Conservation (phyloP, 345 rosid genomes). For the Clarkia xantiana region DNA sequence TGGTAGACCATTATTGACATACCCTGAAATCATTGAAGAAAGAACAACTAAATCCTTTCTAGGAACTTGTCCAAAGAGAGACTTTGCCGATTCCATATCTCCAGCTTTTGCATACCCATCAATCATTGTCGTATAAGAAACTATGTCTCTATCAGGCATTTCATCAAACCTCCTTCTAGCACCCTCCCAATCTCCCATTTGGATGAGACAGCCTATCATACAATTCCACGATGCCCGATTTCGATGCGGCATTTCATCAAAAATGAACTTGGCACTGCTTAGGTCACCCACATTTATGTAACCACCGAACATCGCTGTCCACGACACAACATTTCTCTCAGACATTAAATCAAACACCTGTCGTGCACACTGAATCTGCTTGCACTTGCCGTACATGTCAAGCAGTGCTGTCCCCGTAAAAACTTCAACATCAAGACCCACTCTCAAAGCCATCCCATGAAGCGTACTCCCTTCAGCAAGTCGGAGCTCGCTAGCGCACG, state of each 20-base stretch:
- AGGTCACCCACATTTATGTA: conserved; percentile 35
- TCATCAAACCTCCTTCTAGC: conserved; percentile 27
- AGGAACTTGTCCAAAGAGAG: conserved; percentile 33
- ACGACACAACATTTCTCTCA: conserved; percentile 43
- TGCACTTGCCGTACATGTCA: conserved; percentile 50
- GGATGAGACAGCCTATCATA: conserved; percentile 34
- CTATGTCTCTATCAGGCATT: conserved; percentile 23
- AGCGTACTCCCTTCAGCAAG: conserved; percentile 26
- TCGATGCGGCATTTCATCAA: conserved; percentile 45
- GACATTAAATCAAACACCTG: conserved; percentile 50
- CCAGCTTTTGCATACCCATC: conserved; percentile 37
- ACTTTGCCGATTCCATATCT: conserved; percentile 32
- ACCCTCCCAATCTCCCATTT: conserved; percentile 28
- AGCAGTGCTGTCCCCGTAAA: conserved; percentile 53
- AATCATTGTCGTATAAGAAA: conserved; percentile 29
- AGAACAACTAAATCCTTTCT: conserved; percentile 34
- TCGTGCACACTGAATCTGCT: conserved; percentile 31
- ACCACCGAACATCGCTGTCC: conserved; percentile 66
- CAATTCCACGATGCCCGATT: conserved; percentile 53
- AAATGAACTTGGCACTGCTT: conserved; percentile 29
- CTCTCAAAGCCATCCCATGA: conserved; percentile 36
- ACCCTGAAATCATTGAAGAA: conserved; percentile 57
- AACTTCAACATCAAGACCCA: conserved; percentile 30
- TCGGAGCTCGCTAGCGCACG: conserved; percentile 28
- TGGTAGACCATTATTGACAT: conserved; percentile 45